These are phyloP conservation scores for Davidsoniella australis DNA, from an alignment of 2,329 filamentous ascomycete genomes.

Conservation along the genomic window DNA sequence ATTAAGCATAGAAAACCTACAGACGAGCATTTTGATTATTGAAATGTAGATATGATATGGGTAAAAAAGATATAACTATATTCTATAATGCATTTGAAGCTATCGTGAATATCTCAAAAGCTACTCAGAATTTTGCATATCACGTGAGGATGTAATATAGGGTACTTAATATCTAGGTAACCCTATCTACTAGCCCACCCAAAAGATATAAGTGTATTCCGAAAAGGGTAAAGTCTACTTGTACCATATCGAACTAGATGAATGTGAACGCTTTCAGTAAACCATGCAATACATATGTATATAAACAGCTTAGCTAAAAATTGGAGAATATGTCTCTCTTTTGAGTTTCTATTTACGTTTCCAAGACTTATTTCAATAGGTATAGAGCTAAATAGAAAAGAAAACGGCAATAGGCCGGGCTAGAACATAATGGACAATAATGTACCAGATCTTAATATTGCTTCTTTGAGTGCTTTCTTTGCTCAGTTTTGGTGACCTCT, in stretches of 20 bases:
- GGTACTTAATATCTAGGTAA: not conserved
- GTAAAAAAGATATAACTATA: not conserved
- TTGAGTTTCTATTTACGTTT: no score
- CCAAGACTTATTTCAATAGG: no score
- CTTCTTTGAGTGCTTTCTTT: no score
- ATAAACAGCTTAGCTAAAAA: no score
- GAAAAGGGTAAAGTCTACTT: not conserved
- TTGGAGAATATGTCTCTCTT: no score
- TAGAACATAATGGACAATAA: no score
- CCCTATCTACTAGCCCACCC: not conserved
- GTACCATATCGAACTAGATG: not conserved
- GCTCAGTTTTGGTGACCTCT: no score
- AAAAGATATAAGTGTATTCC: not conserved
- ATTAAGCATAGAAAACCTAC: conserved; percentile 24
- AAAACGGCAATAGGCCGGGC: no score
- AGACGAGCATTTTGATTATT: conserved; percentile 41
- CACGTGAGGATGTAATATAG: not conserved
- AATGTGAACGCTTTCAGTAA: no score
- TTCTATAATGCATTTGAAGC: not conserved
- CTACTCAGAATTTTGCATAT: not conserved
- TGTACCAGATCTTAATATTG: no score
- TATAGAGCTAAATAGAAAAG: no score
- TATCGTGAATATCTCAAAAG: not conserved
- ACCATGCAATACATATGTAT: no score
- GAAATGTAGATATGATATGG: not conserved